Evolutionary conservation across 176 grass and related monocot species (phyloP), one percentile per base, ranked within the genome.

Genomic region (Oryza meridionalis): DNA sequence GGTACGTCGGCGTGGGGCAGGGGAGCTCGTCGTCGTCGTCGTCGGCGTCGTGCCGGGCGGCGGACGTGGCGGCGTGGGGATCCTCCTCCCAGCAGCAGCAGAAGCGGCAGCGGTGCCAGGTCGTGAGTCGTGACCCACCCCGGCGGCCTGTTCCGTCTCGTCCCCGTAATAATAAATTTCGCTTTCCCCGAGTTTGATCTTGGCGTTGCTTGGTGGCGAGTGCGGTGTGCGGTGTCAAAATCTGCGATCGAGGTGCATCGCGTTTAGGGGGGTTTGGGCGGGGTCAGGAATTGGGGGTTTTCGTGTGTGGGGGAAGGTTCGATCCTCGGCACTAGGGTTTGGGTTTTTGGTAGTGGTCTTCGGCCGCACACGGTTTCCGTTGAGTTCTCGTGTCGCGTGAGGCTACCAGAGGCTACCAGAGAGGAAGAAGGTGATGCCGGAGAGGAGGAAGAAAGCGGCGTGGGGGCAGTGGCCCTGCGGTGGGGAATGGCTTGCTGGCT

Each of bases 71-170:
- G 25, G 45, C 66, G 1, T 90, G 79, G 59, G 79, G 26, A n/a
- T 1, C 67, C 26, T 63, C 67, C 53, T 47, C 44, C 32, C 16
- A 63, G 70, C 76, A 77, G 75, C 84, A 78, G 82, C 83, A 83
- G 79, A 90, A 90, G 79, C 88, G 88, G 61, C 84, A 86, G 88
- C 88, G 88, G 7, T 90, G 84, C 88, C 59, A 86, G 88, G 88
- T 90, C 17, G 27, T 25, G 19, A 35, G 84, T 90, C 17, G 27
- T 25, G 19, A 33, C 32, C 29, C 53, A 49, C 46, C 13, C 44
- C 35, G 67, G 53, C 13, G 67, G 6, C 22, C 43, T 24, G 1
- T 13, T 16, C 53, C 53, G 53, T 58, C 2, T 13, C n/a, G 2
- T 19, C 42, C 29, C 42, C 29, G 29, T 31, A 31, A 31, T 31